These are phyloP conservation scores for Ochromonas danica DNA, from an alignment of 108 stramenopile genomes.

Conservation along the genomic window DNA sequence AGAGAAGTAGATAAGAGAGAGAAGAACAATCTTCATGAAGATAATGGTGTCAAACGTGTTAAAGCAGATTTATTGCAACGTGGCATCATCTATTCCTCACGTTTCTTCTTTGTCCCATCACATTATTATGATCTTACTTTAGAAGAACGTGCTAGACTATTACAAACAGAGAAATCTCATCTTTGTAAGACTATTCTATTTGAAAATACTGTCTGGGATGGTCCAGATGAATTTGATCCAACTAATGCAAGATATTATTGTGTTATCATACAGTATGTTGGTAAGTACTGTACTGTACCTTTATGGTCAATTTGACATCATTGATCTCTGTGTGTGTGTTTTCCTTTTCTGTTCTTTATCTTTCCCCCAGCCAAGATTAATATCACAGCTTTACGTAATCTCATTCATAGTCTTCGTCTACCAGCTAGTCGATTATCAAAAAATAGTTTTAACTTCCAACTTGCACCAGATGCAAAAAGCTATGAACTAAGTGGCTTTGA, in stretches of 20 bases:
- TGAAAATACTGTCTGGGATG: slow-evolving; percentile 10
- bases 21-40: not conserved
- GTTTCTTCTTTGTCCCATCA: not conserved
- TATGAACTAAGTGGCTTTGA: slow-evolving; percentile 25
- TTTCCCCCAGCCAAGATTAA: slow-evolving; percentile 25
- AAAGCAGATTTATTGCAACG: not conserved
- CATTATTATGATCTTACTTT: slow-evolving; percentile 8
- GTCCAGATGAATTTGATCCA: not conserved
- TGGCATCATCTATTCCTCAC: not conserved
- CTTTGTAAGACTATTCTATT: slow-evolving; percentile 30
- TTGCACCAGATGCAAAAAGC: slow-evolving; percentile 22
- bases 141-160: slow-evolving; percentile 2
- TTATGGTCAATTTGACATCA: not conserved
- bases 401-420: slow-evolving; percentile 2
- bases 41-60: not conserved
- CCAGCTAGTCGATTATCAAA: slow-evolving; percentile 1
- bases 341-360: not conserved
- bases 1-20: not conserved
- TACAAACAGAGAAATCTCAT: not conserved
- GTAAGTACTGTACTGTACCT: not conserved
- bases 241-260: slow-evolving; percentile 20
- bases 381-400: not conserved
- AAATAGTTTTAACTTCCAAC: slow-evolving; percentile 34
- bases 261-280: slow-evolving; percentile 33
- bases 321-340: no score